These are phyloP conservation scores for Emydomyces testavorans DNA, from an alignment of 2,329 filamentous ascomycete genomes.

Conservation along the genomic window DNA sequence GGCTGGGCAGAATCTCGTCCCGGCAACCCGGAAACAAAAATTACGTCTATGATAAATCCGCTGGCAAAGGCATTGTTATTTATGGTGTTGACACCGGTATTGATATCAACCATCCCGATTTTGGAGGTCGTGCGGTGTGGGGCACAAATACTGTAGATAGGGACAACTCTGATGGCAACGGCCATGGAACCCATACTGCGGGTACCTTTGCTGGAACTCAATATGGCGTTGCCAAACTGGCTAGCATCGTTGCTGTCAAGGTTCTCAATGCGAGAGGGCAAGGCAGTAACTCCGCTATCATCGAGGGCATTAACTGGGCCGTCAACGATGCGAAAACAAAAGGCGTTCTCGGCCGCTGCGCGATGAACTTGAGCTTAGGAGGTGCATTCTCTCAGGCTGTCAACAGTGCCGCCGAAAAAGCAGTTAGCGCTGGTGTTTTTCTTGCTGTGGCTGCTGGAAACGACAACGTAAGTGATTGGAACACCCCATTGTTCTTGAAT, in stretches of 20 bases:
- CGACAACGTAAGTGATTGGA: conserved; percentile 20
- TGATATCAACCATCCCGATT: conserved; percentile 26
- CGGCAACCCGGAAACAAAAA: conserved; percentile 17
- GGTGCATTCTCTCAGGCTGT: conserved; percentile 28
- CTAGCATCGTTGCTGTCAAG: conserved; percentile 39
- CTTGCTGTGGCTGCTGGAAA: conserved; percentile 36
- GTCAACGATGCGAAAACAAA: conserved; percentile 25
- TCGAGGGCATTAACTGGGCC: conserved; percentile 39
- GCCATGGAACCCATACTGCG: conserved; percentile 33
- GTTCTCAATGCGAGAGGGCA: conserved; percentile 37
- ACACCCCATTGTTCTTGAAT: not conserved
- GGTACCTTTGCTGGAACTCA: conserved; percentile 28
- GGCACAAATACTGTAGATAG: conserved; percentile 26
- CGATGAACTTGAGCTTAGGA: conserved; percentile 30
- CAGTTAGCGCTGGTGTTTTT: conserved; percentile 30
- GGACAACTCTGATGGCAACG: conserved; percentile 20
- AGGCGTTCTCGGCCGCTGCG: conserved; percentile 23
- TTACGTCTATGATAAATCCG: conserved; percentile 30
- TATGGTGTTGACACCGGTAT: conserved; percentile 35
- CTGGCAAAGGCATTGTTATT: conserved; percentile 27
- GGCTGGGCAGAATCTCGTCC: conserved; percentile 28
- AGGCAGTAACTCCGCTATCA: conserved; percentile 38
- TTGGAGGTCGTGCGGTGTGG: conserved; percentile 27
- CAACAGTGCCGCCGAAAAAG: conserved; percentile 31
- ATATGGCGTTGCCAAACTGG: conserved; percentile 31